These are phyloP conservation scores for Aspergillus candidus DNA, from an alignment of 2,329 filamentous ascomycete species.

Conservation along the genomic window DNA sequence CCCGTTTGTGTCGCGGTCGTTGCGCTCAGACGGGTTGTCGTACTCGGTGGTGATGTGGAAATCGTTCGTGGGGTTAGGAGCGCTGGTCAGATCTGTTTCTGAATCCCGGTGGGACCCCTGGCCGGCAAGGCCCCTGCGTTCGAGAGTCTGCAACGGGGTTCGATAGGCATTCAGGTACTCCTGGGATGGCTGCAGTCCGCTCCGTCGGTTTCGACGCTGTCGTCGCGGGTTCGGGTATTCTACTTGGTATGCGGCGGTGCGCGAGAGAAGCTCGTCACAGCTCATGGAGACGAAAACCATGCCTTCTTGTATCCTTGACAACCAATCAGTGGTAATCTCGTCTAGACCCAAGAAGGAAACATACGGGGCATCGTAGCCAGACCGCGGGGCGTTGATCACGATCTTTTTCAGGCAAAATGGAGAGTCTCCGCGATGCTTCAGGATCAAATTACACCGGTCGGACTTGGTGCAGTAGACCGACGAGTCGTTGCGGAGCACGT, in stretches of 20 bases:
- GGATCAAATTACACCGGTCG: constrained; percentile 78
- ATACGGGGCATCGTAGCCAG: constrained; percentile 80
- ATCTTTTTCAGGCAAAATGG: constrained; percentile 80
- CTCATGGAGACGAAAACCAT: constrained; percentile 89
- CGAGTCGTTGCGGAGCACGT: constrained; percentile 73
- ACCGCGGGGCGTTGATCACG: constrained; percentile 75
- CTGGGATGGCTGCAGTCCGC: constrained; percentile 30
- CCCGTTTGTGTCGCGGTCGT: constrained; percentile 29
- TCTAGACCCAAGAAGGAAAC: constrained; percentile 31
- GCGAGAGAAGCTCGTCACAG: constrained; percentile 64
- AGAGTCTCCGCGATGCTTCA: constrained; percentile 72
- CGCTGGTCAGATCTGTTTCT: constrained; percentile 16
- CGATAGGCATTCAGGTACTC: constrained; percentile 36
- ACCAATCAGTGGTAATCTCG: constrained; percentile 27
- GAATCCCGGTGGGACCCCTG: constrained; percentile 20
- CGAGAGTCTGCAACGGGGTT: constrained; percentile 30
- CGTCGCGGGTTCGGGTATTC: constrained; percentile 48
- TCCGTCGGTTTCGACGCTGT: constrained; percentile 25
- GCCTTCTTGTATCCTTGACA: constrained; percentile 71
- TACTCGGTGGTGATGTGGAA: constrained; percentile 34
- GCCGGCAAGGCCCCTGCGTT: constrained; percentile 21
- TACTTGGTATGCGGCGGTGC: constrained; percentile 70
- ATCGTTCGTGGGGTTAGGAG: constrained; percentile 20
- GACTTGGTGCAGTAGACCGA: constrained; percentile 87
- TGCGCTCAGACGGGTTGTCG: constrained; percentile 31